Conservation (phyloP, 495 filamentous ascomycete genomes). For the Sporormia fimetaria region DNA sequence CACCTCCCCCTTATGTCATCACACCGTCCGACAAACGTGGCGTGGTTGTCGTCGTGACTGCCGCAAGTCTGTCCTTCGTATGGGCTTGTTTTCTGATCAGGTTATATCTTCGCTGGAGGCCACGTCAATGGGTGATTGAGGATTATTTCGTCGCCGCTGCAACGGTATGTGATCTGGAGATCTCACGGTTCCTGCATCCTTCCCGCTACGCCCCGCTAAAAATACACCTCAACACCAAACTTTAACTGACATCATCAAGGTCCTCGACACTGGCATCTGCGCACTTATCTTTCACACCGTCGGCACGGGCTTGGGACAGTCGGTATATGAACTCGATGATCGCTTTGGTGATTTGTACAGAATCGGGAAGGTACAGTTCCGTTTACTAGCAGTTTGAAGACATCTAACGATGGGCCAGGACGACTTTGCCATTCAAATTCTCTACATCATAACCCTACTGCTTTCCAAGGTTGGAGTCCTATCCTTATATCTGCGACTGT, state of each 20-base stretch:
- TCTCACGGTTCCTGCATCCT: no score
- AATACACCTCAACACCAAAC: background rate
- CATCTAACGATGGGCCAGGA: slow-evolving; percentile 2
- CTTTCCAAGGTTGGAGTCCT: slow-evolving; percentile 16
- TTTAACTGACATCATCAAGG: background rate
- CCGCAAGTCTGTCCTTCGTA: slow-evolving; percentile 14
- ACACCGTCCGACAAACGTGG: slow-evolving; percentile 13
- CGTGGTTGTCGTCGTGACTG: slow-evolving; percentile 13
- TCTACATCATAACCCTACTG: slow-evolving; percentile 15
- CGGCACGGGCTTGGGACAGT: slow-evolving; percentile 9
- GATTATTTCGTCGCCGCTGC: slow-evolving; percentile 17
- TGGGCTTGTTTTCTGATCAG: slow-evolving; percentile 15
- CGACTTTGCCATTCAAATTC: slow-evolving; percentile 14
- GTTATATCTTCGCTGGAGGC: slow-evolving; percentile 7
- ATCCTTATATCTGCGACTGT: slow-evolving; percentile 14
- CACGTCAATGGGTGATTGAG: slow-evolving; percentile 12
- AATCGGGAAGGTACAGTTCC: slow-evolving; percentile 16
- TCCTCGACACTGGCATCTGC: slow-evolving; percentile 9
- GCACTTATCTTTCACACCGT: slow-evolving; percentile 8
- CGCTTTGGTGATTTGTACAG: background rate
- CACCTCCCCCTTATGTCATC: slow-evolving; percentile 15
- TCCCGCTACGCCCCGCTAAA: no score
- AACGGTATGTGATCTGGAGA: no score
- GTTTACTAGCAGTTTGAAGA: slow-evolving; percentile 5
- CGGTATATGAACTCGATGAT: background rate